Base-by-base conservation (phyloP, 495 filamentous ascomycete species). In the Choiromyces venosus region DNA sequence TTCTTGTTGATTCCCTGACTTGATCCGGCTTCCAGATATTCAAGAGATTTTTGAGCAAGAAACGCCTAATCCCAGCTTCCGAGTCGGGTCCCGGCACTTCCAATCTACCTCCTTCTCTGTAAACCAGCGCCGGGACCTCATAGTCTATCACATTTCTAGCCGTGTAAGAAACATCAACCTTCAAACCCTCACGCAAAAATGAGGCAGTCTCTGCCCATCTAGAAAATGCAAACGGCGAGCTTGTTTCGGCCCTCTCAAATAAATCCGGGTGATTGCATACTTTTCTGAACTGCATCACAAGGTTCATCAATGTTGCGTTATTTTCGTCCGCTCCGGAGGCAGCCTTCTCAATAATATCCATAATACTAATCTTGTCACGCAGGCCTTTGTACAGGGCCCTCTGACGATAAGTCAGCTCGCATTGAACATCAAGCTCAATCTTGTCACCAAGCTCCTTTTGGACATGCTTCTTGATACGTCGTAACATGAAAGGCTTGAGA, bases 281-380 rank as follows among this genome's bases (percentile, higher is more conserved):
- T 85, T 99, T 99, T 71, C 95, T 89, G 88, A 99, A 99, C 83
- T 99, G 96, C 95, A 99, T 99, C 71, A 99, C 95, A 74, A 99
- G 86, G 82, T 98, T 99, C 95, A 99, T 99, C 80, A 99, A 82
- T 25, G 94, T 99, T 19, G 93, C 93, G 37, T 92, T 94, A 79
- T 97, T 96, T 76, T 92, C 89, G 52, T 99, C 95, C 79, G 97
- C 94, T 40, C 96, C 96, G 69, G 94, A 86, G 6, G 94, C 92
- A 16, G 94, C 94, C 86, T 97, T 98, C 83, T 99, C 95, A 74
- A 98, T 96, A 64, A 98, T 87, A 81, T 99, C 95, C 89, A 98
- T 95, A 79, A 99, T 93, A 83, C 93, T 97, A 80, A 99, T 97
- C 82, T 96, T 94, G 83, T 97, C 97, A 40, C 96, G 88, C 46